These are phyloP conservation scores for Begonia loranthoides DNA, from an alignment of 306 rosid genomes.

Conservation along the genomic window DNA sequence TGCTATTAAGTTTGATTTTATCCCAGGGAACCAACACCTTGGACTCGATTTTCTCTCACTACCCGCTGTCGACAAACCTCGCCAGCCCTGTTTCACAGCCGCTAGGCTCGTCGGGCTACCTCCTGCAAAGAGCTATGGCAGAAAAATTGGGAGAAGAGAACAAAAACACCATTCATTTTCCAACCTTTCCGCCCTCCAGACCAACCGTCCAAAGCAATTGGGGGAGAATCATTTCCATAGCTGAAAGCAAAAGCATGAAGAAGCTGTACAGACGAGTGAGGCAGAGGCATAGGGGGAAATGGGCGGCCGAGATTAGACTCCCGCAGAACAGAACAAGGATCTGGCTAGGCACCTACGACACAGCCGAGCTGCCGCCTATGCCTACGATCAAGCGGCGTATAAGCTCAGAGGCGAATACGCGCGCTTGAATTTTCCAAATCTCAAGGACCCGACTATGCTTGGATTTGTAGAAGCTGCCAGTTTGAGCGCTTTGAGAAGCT, in stretches of 20 bases:
- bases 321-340: conserved; percentile 96
- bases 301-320: conserved; percentile 94
- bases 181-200: conserved; percentile 17
- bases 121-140: conserved; percentile 66
- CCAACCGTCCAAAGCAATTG: conserved; percentile 7
- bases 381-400: conserved; percentile 85
- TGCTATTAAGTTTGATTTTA: conserved; percentile 11
- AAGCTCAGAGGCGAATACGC: conserved; percentile 95
- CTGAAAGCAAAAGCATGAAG: conserved; percentile 31
- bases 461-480: conserved; percentile 55
- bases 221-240: conserved; percentile 4
- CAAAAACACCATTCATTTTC: neutral
- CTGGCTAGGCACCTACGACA: conserved; percentile 91
- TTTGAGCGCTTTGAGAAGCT: conserved; percentile 44
- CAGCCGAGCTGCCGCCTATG: conserved; percentile 96
- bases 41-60: conserved; percentile 74
- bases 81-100: conserved; percentile 22
- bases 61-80: conserved; percentile 14
- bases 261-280: conserved; percentile 95
- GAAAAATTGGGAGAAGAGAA: conserved; percentile 36
- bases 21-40: conserved; percentile 53
- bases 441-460: conserved; percentile 51
- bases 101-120: conserved; percentile 71
- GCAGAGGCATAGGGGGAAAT: conserved; percentile 99
- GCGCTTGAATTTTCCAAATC: conserved; percentile 76